Evolutionary conservation across 176 grass and related monocot species (phyloP).

Genomic region (Oryza glaberrima): DNA sequence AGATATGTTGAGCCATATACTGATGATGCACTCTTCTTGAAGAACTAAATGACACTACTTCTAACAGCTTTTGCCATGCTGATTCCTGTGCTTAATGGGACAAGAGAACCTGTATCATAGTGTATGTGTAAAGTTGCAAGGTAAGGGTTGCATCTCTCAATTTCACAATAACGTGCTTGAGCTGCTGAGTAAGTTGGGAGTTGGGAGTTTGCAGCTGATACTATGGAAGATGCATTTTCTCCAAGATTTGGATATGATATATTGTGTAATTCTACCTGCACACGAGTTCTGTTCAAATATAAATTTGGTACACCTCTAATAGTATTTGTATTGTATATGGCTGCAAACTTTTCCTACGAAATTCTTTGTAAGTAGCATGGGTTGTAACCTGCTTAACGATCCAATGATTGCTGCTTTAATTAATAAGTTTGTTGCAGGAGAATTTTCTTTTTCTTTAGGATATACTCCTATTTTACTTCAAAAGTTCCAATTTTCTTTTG

Average conservation of each 20-base stretch:
- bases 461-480: too few relatives aligned
- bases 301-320: neutral
- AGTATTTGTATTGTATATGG: neutral
- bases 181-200: neutral
- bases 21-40: neutral
- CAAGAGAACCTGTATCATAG: neutral
- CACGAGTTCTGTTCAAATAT: neutral
- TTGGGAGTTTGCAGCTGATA: neutral
- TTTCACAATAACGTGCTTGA: neutral
- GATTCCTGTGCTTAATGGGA: slow-evolving; percentile 6
- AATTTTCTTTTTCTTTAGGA: neutral
- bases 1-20: slow-evolving; percentile 8
- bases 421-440: neutral
- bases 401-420: neutral
- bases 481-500: too few relatives aligned
- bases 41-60: neutral
- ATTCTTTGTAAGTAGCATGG: neutral
- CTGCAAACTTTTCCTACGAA: too few relatives aligned
- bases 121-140: slow-evolving; percentile 32
- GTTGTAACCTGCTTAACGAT: neutral
- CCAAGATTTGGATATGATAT: neutral
- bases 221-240: neutral
- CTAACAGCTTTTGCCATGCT: slow-evolving; percentile 31
- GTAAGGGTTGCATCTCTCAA: neutral
- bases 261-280: neutral